phyloP scores from a whole-genome alignment of 2,329 filamentous ascomycete species.

The Penicillium janthinellum region DNA sequence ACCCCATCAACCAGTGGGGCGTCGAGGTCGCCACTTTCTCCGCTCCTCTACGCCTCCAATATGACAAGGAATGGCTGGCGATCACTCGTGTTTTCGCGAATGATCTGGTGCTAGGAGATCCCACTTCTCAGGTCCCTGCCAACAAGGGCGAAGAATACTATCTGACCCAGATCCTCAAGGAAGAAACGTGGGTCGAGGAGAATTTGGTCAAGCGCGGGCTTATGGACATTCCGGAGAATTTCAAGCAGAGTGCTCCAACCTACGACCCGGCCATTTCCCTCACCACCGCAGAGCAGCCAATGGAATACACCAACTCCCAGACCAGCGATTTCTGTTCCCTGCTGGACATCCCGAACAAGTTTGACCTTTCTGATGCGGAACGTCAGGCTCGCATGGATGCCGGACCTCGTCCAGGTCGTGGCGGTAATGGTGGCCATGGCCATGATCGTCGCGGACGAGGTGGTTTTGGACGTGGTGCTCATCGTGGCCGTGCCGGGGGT shows the following conservation, averaged over 20 bases:
- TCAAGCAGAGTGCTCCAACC: conserved; percentile 72
- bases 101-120: conserved; percentile 65
- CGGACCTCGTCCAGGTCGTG: conserved; percentile 54
- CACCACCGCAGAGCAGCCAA: conserved; percentile 63
- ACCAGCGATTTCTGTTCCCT: conserved; percentile 80
- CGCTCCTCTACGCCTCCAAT: conserved; percentile 65
- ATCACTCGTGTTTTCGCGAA: conserved; percentile 81
- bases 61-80: conserved; percentile 94
- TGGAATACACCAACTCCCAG: conserved; percentile 85
- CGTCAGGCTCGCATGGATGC: conserved; percentile 58
- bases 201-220: conserved; percentile 66
- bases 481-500: conserved; percentile 9
- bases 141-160: conserved; percentile 73
- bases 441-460: conserved; percentile 21
- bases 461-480: conserved; percentile 23
- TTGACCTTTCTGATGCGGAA: conserved; percentile 72
- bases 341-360: conserved; percentile 74
- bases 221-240: conserved; percentile 75
- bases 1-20: conserved; percentile 47
- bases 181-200: conserved; percentile 78
- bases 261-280: conserved; percentile 63
- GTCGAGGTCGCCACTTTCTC: conserved; percentile 16
- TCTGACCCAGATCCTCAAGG: conserved; percentile 64
- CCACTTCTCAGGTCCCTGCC: conserved; percentile 53
- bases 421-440: conserved; percentile 25